Percentiles rank a stretch among this genome's conserved stretches.
These are phyloP conservation scores for Prasinococcaceae sp. DNA, from an alignment of 139 green algal genomes.

Conservation along the genomic window DNA sequence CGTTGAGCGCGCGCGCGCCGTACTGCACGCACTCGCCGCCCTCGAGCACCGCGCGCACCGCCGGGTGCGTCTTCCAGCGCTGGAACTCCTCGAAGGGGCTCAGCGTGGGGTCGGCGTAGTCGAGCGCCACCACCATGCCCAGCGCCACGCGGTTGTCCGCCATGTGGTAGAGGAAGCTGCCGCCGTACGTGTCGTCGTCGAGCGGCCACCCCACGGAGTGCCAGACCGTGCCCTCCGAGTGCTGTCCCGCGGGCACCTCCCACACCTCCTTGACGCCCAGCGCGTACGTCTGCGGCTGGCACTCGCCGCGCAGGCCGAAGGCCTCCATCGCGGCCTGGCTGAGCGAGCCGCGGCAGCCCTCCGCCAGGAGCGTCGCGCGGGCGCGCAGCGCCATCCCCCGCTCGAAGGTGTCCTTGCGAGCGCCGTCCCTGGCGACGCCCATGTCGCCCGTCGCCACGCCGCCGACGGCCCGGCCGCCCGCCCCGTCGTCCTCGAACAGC, in stretches of 20 bases:
- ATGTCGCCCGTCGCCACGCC: conserved; percentile 66
- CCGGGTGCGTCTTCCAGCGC: conserved; percentile 69
- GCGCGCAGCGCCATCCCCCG: conserved; percentile 63
- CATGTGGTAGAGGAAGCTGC: conserved; percentile 89
- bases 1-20: conserved; percentile 72
- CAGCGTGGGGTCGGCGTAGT: conserved; percentile 78
- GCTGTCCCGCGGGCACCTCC: conserved; percentile 38
- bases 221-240: conserved; percentile 54
- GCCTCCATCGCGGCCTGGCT: conserved; percentile 50
- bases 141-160: conserved; percentile 51
- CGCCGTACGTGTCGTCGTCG: conserved; percentile 54
- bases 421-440: conserved; percentile 56
- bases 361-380: conserved; percentile 66
- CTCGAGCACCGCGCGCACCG: conserved; percentile 50
- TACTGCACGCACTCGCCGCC: conserved; percentile 79
- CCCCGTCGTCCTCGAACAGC: conserved; percentile 34
- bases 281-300: conserved; percentile 66
- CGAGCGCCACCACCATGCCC: conserved; percentile 67
- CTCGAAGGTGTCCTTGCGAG: conserved; percentile 35
- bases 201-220: conserved; percentile 78
- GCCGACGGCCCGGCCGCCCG: no score
- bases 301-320: conserved; percentile 48
- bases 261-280: conserved; percentile 91
- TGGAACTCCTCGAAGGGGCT: conserved; percentile 70
- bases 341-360: conserved; percentile 79